Evolutionary conservation across 257 asterid species (phyloP).

Genomic region (Penstemon newberryi): DNA sequence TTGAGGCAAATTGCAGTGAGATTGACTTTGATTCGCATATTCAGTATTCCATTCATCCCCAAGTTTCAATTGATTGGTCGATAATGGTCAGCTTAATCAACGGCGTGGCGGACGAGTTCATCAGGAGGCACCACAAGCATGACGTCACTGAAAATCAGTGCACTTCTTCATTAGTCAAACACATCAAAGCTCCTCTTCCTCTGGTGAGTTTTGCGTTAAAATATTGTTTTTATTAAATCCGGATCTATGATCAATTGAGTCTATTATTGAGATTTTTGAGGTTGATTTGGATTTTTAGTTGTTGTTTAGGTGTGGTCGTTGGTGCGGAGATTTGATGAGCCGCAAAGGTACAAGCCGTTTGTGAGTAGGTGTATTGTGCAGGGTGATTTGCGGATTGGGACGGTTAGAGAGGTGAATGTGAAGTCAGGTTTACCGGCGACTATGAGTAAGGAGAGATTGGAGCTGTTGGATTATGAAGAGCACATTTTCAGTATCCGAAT

Average conservation of each 20-base stretch:
- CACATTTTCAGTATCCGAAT: constrained; percentile 75
- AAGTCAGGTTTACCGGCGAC: constrained; percentile 91
- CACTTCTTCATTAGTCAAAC: constrained; percentile 73
- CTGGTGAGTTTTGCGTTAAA: constrained; percentile 47
- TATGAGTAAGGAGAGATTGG: constrained; percentile 82
- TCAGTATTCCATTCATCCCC: constrained; percentile 37
- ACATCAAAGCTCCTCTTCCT: constrained; percentile 83
- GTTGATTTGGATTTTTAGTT: constrained; percentile 1
- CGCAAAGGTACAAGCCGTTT: constrained; percentile 90
- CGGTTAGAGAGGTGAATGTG: constrained; percentile 82
- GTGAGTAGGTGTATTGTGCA: constrained; percentile 77
- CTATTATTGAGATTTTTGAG: neutral
- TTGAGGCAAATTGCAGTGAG: constrained; percentile 42
- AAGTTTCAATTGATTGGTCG: constrained; percentile 6
- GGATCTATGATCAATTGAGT: constrained; percentile 26
- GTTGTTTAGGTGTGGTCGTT: constrained; percentile 74
- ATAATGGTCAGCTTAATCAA: constrained; percentile 41
- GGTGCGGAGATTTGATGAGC: constrained; percentile 90
- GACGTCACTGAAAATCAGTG: constrained; percentile 73
- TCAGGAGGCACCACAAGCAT: constrained; percentile 73
- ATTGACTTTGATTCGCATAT: constrained; percentile 44
- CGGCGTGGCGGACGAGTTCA: constrained; percentile 64
- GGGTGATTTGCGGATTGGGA: constrained; percentile 81
- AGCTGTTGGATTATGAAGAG: constrained; percentile 75
- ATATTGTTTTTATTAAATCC: neutral